Evolutionary conservation across 306 rosid genomes (phyloP).

Genomic region (Cicer judaicum): DNA sequence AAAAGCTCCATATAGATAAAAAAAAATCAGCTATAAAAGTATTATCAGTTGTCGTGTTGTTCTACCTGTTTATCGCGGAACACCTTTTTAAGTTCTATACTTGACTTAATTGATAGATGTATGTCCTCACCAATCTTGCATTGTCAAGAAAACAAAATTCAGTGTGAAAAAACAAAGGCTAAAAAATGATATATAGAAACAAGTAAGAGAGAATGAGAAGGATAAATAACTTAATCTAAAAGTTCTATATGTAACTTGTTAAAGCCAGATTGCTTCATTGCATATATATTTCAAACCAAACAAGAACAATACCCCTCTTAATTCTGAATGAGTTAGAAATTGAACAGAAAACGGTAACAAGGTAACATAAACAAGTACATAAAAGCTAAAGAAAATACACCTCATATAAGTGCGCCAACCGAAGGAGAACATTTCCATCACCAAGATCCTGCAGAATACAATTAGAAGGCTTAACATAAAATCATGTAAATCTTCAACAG

Average conservation of each 20-base stretch:
- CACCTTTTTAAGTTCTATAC: constrained; percentile 64
- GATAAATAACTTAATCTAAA: not conserved
- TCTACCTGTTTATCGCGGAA: constrained; percentile 69
- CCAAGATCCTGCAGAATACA: constrained; percentile 65
- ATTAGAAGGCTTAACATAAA: constrained; percentile 24
- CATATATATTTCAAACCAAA: not conserved
- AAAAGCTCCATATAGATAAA: constrained; percentile 12
- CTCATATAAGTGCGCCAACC: constrained; percentile 81
- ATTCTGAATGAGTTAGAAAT: not conserved
- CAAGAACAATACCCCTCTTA: constrained; percentile 2
- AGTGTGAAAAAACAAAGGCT: constrained; percentile 2
- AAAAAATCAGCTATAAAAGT: not conserved
- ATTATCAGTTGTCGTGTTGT: constrained; percentile 14
- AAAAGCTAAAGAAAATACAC: constrained; percentile 46
- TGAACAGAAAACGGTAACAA: not conserved
- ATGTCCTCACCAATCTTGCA: constrained; percentile 70
- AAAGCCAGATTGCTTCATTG: constrained; percentile 30
- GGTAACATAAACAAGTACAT: constrained; percentile 14
- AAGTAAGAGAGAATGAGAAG: constrained; percentile 1
- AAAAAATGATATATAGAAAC: constrained; percentile 9
- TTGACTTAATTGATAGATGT: constrained; percentile 62
- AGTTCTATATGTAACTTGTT: constrained; percentile 6
- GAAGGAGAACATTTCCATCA: constrained; percentile 67
- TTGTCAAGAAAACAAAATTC: constrained; percentile 14
- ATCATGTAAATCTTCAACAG: not conserved